A percentile compares a stretch with the other conserved stretches of the same genome.
phyloP scores from a whole-genome alignment of 139 green algal genomes.

The Chlorella sp. region DNA sequence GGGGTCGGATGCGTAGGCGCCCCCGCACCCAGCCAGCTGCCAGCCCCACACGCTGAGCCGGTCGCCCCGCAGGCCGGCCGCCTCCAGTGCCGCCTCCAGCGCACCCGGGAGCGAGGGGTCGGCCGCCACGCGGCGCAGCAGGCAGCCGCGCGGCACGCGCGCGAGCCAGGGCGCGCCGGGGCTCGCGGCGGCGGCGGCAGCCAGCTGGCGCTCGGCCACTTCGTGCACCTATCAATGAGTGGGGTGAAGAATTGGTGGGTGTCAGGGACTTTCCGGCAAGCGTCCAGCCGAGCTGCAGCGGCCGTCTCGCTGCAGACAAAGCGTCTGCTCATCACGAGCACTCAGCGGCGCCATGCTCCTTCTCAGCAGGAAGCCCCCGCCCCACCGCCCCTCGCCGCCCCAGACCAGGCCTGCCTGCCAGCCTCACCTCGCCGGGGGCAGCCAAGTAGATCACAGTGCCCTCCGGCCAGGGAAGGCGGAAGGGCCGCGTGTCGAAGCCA shows the following conservation, averaged over 20 bases:
- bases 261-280: too few relatives aligned
- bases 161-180: too few relatives aligned
- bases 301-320: too few relatives aligned
- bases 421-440: constrained; percentile 56
- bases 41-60: constrained; percentile 67
- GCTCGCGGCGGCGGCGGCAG: neutral
- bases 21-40: constrained; percentile 15
- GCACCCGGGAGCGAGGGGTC: constrained; percentile 38
- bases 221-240: too few relatives aligned
- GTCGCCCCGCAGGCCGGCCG: constrained; percentile 57
- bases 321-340: too few relatives aligned
- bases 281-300: too few relatives aligned
- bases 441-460: constrained; percentile 75
- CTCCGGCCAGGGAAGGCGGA: constrained; percentile 63
- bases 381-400: too few relatives aligned
- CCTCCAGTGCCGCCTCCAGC: constrained; percentile 23
- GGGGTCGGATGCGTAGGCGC: neutral
- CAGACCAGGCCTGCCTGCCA: too few relatives aligned
- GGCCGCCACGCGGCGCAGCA: constrained; percentile 57
- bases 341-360: too few relatives aligned
- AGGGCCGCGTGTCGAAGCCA: constrained; percentile 71
- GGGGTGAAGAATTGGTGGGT: too few relatives aligned
- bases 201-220: neutral
- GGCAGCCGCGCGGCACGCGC: constrained; percentile 56
- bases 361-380: too few relatives aligned